Evolutionary conservation across 2,329 filamentous ascomycete genomes (phyloP).

Genomic region (Pseudogymnoascus verrucosus): DNA sequence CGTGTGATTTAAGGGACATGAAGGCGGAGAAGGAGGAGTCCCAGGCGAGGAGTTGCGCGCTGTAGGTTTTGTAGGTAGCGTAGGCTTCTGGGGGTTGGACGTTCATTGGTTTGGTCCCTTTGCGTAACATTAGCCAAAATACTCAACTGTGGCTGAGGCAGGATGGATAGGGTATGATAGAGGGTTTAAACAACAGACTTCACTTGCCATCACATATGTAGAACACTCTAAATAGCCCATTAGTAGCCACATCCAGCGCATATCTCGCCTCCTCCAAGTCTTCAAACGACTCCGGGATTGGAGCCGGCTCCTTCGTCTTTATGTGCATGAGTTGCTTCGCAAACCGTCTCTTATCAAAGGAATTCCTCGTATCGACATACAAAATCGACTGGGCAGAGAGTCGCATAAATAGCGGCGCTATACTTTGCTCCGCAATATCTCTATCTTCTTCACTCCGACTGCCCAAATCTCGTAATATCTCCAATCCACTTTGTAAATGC

Average conservation of each 20-base stretch:
- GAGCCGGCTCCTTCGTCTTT: conserved; percentile 2
- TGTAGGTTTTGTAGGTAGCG: conserved; percentile 14
- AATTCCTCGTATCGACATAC: conserved; percentile 21
- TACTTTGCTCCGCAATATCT: conserved; percentile 19
- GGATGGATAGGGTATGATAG: background rate
- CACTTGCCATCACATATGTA: conserved; percentile 18
- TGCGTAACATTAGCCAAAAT: background rate
- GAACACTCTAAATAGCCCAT: conserved; percentile 21
- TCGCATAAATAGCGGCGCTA: conserved; percentile 22
- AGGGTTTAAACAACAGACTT: background rate
- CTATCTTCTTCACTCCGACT: conserved; percentile 12
- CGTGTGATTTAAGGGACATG: conserved; percentile 17
- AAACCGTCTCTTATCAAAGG: conserved; percentile 16
- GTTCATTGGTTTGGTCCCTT: conserved; percentile 12
- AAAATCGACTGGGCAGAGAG: conserved; percentile 24
- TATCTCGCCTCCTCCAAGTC: conserved; percentile 20
- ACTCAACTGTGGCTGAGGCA: background rate
- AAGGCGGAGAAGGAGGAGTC: conserved; percentile 20
- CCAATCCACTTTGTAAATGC: conserved; percentile 24
- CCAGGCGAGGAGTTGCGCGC: conserved; percentile 2
- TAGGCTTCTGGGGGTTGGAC: conserved; percentile 15
- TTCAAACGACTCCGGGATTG: conserved; percentile 16
- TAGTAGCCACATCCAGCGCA: conserved; percentile 17
- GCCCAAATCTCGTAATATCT: conserved; percentile 14
- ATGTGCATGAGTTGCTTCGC: conserved; percentile 16